Base-by-base conservation (phyloP, 1,139 yeast genomes). In the Eremothecium sinecaudum region DNA sequence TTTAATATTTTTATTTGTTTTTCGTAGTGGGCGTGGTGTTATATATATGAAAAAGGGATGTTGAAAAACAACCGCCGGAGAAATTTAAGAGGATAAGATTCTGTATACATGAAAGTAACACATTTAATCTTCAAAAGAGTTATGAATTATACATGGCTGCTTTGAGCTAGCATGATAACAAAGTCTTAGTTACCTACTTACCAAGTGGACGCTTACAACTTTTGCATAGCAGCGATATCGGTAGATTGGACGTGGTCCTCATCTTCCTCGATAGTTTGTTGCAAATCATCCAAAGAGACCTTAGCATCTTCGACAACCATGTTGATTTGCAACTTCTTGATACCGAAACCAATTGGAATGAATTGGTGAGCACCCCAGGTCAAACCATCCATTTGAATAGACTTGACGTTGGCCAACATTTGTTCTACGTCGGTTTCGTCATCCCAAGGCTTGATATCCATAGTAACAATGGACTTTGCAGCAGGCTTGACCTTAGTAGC, bases 371-470 rank as follows among this genome's bases (percentile, higher is more conserved):
- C 96, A 81, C 99, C 99, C 98, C 98, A 90, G 53, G 68, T 69
- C 62, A 92, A 81, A 76, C 99, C 99, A 35, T 87, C 97, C 70
- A 69, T 67, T 63, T 76, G 79, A 56, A 87, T 66, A 51, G 72
- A 62, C 76, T 84, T 86, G 60, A 86, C 96, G 66, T 76, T 75
- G 43, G 79, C 87, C 56, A 83, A 68, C 69, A 90, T 65, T 66
- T 78, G 79, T 42, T 90, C 94, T 65, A 92, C 74, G 64, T 87
- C 79, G 51, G 98, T 90, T 75, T 90, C 97, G 60, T 90, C 97
- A 69, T 90, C 98, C 98, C 98, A 90, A 69, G 96, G 97, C 80
- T 90, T 90, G 56, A 90, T 94, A 58, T 90, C 98, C 59, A 90
- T 62, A 58, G 98, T 90, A 59, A 90, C 94, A 53, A 86, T 72